phyloP scores from a whole-genome alignment of 2,329 filamentous ascomycete species.

The Cryphonectria parasitica region DNA sequence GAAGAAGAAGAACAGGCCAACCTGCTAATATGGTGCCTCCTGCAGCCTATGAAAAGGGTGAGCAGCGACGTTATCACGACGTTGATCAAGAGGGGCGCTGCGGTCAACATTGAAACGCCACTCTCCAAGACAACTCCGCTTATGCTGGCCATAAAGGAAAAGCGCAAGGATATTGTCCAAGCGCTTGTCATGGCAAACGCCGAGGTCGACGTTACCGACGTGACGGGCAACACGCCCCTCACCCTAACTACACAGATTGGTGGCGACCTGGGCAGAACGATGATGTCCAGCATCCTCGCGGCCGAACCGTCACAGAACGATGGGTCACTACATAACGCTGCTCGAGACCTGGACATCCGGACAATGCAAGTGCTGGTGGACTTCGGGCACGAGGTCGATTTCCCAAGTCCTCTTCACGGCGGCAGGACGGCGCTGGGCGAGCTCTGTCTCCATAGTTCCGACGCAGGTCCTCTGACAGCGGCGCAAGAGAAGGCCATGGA shows the following conservation, averaged over 20 bases:
- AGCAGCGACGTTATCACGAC: constrained; percentile 61
- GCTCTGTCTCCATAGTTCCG: constrained; percentile 60
- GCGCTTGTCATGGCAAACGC: constrained; percentile 61
- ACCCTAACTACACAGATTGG: constrained; percentile 62
- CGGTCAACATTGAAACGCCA: constrained; percentile 59
- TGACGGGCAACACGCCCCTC: constrained; percentile 60
- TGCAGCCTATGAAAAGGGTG: constrained; percentile 66
- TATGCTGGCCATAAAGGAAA: constrained; percentile 60
- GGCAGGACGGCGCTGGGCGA: constrained; percentile 68
- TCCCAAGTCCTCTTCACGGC: constrained; percentile 64
- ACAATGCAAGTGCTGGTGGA: constrained; percentile 61
- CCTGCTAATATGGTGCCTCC: constrained; percentile 63
- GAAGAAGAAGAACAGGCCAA: constrained; percentile 59
- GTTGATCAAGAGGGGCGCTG: constrained; percentile 58
- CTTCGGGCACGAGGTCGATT: constrained; percentile 65
- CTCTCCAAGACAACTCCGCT: constrained; percentile 60
- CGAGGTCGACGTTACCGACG: constrained; percentile 62
- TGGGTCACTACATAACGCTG: constrained; percentile 68
- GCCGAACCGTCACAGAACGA: constrained; percentile 64
- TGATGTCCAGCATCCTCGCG: constrained; percentile 59
- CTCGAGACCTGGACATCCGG: constrained; percentile 60
- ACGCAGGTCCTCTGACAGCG: constrained; percentile 47
- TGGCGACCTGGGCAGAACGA: constrained; percentile 55
- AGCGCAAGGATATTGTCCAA: constrained; percentile 61
- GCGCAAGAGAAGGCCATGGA: constrained; percentile 59